Conservation (phyloP, 495 filamentous ascomycete genomes). For the Penicillium macrosclerotiorum region DNA sequence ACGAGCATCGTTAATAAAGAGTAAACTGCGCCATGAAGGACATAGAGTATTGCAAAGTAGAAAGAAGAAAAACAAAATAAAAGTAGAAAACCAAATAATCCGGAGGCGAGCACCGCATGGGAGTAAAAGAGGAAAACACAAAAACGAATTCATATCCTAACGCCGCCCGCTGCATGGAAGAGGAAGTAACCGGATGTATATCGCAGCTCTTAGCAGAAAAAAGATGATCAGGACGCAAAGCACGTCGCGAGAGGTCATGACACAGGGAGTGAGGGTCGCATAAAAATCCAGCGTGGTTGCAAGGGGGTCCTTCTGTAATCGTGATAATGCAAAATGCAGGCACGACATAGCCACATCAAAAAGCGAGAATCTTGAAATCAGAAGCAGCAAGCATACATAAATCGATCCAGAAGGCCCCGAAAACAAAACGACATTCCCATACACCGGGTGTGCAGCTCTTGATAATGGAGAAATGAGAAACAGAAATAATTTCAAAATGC, state of each 20-base stretch:
- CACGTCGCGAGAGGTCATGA: slow-evolving; percentile 3
- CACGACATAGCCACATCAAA: slow-evolving; percentile 13
- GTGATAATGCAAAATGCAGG: slow-evolving; percentile 18
- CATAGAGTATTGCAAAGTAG: neutral
- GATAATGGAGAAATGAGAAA: slow-evolving; percentile 13
- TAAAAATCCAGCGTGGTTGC: slow-evolving; percentile 1
- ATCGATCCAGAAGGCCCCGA: slow-evolving; percentile 20
- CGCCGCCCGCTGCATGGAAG: slow-evolving; percentile 29
- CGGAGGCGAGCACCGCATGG: no score
- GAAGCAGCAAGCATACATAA: slow-evolving; percentile 15
- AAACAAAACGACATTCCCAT: slow-evolving; percentile 28
- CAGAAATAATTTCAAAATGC: slow-evolving; percentile 25
- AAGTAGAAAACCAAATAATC: slow-evolving; percentile 1
- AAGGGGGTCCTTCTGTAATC: slow-evolving; percentile 13
- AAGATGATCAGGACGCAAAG: slow-evolving; percentile 4
- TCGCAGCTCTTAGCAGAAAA: slow-evolving; percentile 12
- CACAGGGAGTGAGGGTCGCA: slow-evolving; percentile 6
- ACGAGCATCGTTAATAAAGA: slow-evolving; percentile 6
- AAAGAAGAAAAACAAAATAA: slow-evolving; percentile 1
- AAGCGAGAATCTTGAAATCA: neutral
- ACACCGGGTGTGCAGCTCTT: slow-evolving; percentile 26
- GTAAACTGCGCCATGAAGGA: slow-evolving; percentile 3
- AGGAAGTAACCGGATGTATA: slow-evolving; percentile 18
- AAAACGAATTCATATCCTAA: slow-evolving; percentile 16
- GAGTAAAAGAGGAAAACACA: slow-evolving; percentile 4